Conservation (phyloP, 371 early-diverging fungal genomes). For the Nosema bombycis region DNA sequence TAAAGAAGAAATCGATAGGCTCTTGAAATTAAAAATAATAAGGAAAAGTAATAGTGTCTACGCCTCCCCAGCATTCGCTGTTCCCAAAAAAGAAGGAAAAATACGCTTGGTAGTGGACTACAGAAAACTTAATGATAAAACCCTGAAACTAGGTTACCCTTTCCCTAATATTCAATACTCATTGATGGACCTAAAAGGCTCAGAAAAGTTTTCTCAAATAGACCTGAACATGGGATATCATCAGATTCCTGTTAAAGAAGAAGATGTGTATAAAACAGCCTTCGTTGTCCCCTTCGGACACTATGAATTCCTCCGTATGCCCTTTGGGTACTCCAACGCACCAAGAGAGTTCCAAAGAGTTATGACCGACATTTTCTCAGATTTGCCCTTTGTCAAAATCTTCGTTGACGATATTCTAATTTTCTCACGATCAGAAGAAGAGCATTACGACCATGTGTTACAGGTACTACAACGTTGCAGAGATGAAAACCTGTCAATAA, state of each 20-base stretch:
- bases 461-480: constrained; percentile 26
- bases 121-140: constrained; percentile 9
- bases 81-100: constrained; percentile 13
- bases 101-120: constrained; percentile 30
- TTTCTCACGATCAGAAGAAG: constrained; percentile 64
- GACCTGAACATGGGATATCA: constrained; percentile 65
- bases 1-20: background rate
- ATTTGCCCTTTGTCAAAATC: constrained; percentile 45
- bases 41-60: background rate
- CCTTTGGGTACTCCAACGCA: background rate
- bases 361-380: background rate
- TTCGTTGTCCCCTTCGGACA: constrained; percentile 51
- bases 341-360: background rate
- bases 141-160: constrained; percentile 2
- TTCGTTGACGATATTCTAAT: constrained; percentile 68
- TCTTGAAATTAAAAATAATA: background rate
- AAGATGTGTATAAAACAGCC: constrained; percentile 65
- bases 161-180: constrained; percentile 15
- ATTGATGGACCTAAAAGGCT: background rate
- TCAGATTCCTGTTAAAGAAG: constrained; percentile 59
- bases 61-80: constrained; percentile 25
- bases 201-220: constrained; percentile 59
- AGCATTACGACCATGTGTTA: constrained; percentile 64
- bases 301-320: constrained; percentile 5
- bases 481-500: constrained; percentile 10